Base-by-base conservation (phyloP, 2,329 filamentous ascomycete species). In the Cladosporium sphaerospermum region DNA sequence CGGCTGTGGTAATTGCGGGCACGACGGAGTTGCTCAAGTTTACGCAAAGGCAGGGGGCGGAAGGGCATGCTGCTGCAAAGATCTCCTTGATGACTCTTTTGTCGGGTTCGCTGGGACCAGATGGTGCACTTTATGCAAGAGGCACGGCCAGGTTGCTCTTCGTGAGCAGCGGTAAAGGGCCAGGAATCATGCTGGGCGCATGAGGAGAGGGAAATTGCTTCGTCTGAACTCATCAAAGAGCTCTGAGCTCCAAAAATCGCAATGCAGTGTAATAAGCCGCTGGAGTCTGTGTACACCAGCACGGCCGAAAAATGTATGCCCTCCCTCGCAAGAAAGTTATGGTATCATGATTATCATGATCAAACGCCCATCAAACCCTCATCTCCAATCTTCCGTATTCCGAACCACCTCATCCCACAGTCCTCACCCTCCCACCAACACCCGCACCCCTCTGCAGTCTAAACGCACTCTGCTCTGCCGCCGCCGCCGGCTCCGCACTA, bases 401-500 rank as follows among this genome's bases (percentile, higher is more conserved):
- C 40, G 28, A 42, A 41, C 39, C 40, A 39, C 10, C 37, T 52
- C 49, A 52, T 31, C 13, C 50, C 42, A 45, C 50, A 23, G 43
- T 36, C 50, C 50, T 40, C 42, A 46, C 50, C 10, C 50, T 43
- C 9, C 41, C 43, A 1, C 51, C 51, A 10, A 10, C 32, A 5
- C 43, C 43, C 28, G 11, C 23, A 34, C 43, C 39, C 28, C 18
- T 53, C 43, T 53, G 51, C 44, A 53, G 23, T n/a, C 28, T 41
- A 59, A 75, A 76, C 6, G 72, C 66, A 57, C 73, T 75, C 52
- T 67, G 66, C 56, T 73, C 67, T 4, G 74, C 74, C 3, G 73
- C 69, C 57, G 65, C 65, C 55, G 67, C 71, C 19, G 71, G 63
- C 62, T 76, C 73, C 46, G 76, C 71, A 6, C 69, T 68, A 49